phyloP scores from a whole-genome alignment of 1,139 yeast genomes.

The Zygosaccharomyces pseudobailii region DNA sequence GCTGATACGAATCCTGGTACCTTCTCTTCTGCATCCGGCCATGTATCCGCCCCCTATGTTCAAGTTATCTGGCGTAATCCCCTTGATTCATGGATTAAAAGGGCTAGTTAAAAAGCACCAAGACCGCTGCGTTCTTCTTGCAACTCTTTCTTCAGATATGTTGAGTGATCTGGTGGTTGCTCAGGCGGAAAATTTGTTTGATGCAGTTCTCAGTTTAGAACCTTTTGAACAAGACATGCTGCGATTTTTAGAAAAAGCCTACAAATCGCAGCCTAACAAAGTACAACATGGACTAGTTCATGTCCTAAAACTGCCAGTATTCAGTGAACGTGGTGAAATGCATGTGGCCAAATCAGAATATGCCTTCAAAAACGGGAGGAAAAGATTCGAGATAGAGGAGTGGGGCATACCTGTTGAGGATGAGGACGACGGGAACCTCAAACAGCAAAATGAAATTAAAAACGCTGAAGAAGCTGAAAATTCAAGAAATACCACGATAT shows the following conservation, averaged over 20 bases:
- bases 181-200: conserved; percentile 57
- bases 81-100: conserved; percentile 60
- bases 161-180: conserved; percentile 46
- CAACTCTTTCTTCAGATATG: conserved; percentile 63
- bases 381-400: conserved; percentile 77
- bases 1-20: conserved; percentile 64
- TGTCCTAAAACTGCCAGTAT: conserved; percentile 62
- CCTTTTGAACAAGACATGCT: conserved; percentile 79
- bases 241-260: conserved; percentile 60
- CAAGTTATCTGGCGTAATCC: conserved; percentile 47
- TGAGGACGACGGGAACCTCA: conserved; percentile 41
- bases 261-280: conserved; percentile 57
- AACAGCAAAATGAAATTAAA: not conserved
- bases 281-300: conserved; percentile 85
- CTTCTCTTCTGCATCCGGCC: conserved; percentile 76
- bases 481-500: conserved; percentile 15
- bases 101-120: conserved; percentile 47
- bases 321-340: conserved; percentile 80
- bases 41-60: conserved; percentile 56
- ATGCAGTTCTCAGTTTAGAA: conserved; percentile 67
- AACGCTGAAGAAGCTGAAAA: not conserved
- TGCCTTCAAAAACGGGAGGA: conserved; percentile 81
- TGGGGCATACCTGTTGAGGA: conserved; percentile 97
- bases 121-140: conserved; percentile 45
- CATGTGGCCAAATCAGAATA: conserved; percentile 67